Conservation (phyloP, 108 stramenopile genomes). For the Skeletonema menzelii region DNA sequence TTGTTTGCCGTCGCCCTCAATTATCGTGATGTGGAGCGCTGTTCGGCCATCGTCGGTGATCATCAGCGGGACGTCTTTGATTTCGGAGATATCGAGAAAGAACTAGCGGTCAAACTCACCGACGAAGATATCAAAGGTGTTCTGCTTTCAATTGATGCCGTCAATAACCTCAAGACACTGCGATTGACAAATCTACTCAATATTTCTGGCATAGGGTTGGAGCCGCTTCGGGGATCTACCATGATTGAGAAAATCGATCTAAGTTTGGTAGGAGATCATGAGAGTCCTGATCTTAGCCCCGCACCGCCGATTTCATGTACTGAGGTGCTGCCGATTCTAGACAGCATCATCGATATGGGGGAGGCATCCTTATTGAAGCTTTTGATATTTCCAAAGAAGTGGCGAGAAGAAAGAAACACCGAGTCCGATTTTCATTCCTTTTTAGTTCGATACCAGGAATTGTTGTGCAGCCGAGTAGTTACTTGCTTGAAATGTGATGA, state of each 20-base stretch:
- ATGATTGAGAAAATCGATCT: not conserved
- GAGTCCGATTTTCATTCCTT: not conserved
- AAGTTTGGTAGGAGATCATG: not conserved
- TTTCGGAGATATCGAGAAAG: not conserved
- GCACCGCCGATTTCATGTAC: not conserved
- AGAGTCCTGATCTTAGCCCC: not conserved
- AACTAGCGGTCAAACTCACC: not conserved
- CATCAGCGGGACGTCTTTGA: not conserved
- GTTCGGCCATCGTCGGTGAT: not conserved
- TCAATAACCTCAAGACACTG: not conserved
- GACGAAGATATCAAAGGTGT: not conserved
- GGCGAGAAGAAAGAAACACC: not conserved
- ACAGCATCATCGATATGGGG: not conserved
- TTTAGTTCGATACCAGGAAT: too few species aligned
- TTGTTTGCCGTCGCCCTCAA: not conserved
- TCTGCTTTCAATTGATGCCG: not conserved
- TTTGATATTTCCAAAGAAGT: not conserved
- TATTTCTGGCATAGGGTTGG: not conserved
- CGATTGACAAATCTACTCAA: not conserved
- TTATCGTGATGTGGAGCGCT: not conserved
- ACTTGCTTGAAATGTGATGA: not conserved
- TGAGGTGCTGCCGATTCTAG: not conserved
- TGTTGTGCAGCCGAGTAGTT: too few species aligned
- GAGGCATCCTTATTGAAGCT: not conserved
- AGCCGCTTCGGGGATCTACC: not conserved